Base-by-base conservation (phyloP, 805 yeast species). In the Kodamaea jinghongensis region DNA sequence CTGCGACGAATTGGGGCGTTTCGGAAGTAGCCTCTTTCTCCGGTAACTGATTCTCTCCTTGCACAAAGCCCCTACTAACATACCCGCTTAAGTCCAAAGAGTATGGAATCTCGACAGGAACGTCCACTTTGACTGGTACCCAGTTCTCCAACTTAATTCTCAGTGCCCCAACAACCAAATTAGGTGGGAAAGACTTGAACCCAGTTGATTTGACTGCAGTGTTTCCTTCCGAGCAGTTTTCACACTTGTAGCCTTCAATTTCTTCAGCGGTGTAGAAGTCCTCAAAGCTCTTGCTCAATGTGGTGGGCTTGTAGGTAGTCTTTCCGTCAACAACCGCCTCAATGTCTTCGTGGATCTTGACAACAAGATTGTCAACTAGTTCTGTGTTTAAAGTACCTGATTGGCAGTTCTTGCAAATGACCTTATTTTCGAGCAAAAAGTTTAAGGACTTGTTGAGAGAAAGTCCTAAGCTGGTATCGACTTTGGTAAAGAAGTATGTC, bases 61-160 rank as follows among this genome's bases (percentile, higher is more conserved):
- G 55, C 17, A 63, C 64, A 25, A 70, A 60, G 1, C 75, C 80
- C 1, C 61, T 56, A 0, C 80, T 60, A 14, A 54, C 43, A 43
- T 64, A 75, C 1, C 50, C 44, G 2, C 68, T 58, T 2, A 91
- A 45, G 43, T 75, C 70, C 31, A 84, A 50, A 2, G 25, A 17
- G 55, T 41, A 71, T 63, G 55, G 83, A 65, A 55, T 78, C 47
- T 36, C 60, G 10, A 91, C 71, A 2, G 95, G 95, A 4, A 83
- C 86, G 44, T 80, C 83, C 1, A 86, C 71, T 58, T 93, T 93
- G 0, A 78, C 70, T 0, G 98, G 97, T 2, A 81, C 84, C 98
- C 97, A 93, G 54, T 88, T 87, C 31, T 81, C 85, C 27, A 95
- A 63, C 46, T 83, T 80, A 41, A 91, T 87, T 53, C 98, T 73